Conservation (phyloP, 257 asterid genomes). For the Solanum bukasovii region DNA sequence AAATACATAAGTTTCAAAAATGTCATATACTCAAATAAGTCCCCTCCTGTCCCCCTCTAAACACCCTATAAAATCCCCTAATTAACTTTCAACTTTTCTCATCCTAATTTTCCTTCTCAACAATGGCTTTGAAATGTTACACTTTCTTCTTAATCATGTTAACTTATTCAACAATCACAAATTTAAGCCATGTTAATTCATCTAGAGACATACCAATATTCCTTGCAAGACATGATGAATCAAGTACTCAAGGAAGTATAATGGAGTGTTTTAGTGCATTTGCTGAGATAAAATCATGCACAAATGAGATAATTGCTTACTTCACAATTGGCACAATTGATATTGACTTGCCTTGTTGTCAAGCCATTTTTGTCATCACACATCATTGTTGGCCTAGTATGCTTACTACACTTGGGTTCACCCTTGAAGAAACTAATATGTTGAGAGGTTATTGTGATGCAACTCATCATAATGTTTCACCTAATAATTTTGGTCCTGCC, state of each 20-base stretch:
- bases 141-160: background rate
- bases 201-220: background rate
- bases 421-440: slow-evolving; percentile 1
- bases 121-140: slow-evolving; percentile 5
- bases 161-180: background rate
- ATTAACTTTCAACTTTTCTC: background rate
- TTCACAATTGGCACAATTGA: slow-evolving; percentile 3
- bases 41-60: slow-evolving; percentile 3
- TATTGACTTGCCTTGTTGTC: slow-evolving; percentile 13
- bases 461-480: background rate
- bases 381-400: slow-evolving; percentile 17
- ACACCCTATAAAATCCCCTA: slow-evolving; percentile 1
- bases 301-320: slow-evolving; percentile 5
- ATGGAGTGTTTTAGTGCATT: slow-evolving; percentile 8
- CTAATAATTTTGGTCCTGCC: slow-evolving; percentile 4
- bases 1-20: background rate
- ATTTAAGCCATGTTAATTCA: background rate
- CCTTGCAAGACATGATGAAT: background rate
- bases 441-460: slow-evolving; percentile 13
- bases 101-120: background rate
- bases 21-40: background rate
- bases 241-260: background rate
- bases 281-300: slow-evolving; percentile 15
- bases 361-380: slow-evolving; percentile 7
- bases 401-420: slow-evolving; percentile 1